Base-by-base conservation (phyloP, 2,329 filamentous ascomycete genomes). In the Fusarium sp. region DNA sequence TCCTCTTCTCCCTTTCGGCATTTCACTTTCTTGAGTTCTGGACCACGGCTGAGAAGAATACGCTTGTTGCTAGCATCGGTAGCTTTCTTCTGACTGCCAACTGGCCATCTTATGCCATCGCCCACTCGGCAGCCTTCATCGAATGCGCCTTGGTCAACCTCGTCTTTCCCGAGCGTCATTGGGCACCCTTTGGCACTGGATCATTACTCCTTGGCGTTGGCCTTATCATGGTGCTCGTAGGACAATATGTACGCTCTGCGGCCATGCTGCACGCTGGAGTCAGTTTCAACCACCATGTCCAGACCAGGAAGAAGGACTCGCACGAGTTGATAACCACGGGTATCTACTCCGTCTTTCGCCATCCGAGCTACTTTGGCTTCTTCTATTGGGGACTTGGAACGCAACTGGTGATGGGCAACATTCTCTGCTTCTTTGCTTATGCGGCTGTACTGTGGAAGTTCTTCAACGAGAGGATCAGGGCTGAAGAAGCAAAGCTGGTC, bases 21-120 rank as follows among this genome's bases (percentile, higher is more conserved):
- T 98, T 98, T 79, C 95, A 99, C 81, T 98, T 97, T 78, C 88
- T 98, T 76, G 95, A 99, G 78, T 99, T 93, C 81, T 96, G 88
- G 83, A 92, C 89, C 29, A 97, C 94, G 0, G 93, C 94, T 8
- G 81, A 83, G 52, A 91, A 91, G 79, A 98, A 98, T 77, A 92
- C 91, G 0, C 82, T 84, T 13, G 83, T 87, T 47, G 92, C 91
- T 19, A 85, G 83, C 24, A 81, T 93, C 19, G 85, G 85, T 49
- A 90, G 91, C 32, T 99, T 96, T 75, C 85, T 99, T 12, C 83
- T 98, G 32, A 89, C 88, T 34, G 87, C 87, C 45, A 99, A 99
- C 76, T 95, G 95, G 75, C 86, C 85, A 39, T 87, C 87, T 6
- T 98, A 98, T 77, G 90, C 90, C 61, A 84, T 92, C 67, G 95